Evolutionary conservation across 2,329 filamentous ascomycete species (phyloP).

Genomic region (Botryotinia convoluta): DNA sequence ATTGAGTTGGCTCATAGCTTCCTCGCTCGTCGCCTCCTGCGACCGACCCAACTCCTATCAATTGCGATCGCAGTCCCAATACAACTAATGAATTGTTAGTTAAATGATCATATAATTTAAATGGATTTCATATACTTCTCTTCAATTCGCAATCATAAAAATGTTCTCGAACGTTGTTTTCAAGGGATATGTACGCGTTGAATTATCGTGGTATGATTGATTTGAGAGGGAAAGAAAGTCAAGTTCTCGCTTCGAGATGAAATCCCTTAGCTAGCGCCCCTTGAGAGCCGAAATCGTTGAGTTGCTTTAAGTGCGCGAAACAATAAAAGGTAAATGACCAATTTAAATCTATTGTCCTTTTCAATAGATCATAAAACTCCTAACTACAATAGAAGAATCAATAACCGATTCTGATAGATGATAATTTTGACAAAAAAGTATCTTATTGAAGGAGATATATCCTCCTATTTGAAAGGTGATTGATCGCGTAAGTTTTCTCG

Average conservation of each 20-base stretch:
- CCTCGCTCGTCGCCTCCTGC: constrained; percentile 24
- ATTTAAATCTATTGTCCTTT: not conserved
- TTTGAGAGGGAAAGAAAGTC: constrained; percentile 23
- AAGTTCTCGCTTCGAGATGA: constrained; percentile 23
- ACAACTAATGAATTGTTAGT: constrained; percentile 32
- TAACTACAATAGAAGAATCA: not conserved
- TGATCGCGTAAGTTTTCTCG: constrained; percentile 17
- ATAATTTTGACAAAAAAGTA: not conserved
- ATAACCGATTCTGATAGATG: not conserved
- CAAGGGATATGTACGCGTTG: constrained; percentile 26
- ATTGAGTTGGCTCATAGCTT: constrained; percentile 24
- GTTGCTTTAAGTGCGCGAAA: constrained; percentile 7
- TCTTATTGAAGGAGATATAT: not conserved
- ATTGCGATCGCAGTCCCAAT: constrained; percentile 28
- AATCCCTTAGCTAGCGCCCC: constrained; percentile 21
- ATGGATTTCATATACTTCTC: constrained; percentile 29
- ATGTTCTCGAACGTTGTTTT: constrained; percentile 24
- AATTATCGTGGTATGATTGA: constrained; percentile 19
- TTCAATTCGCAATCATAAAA: constrained; percentile 26
- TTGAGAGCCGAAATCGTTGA: constrained; percentile 12
- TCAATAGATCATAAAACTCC: not conserved
- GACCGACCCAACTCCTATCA: constrained; percentile 27
- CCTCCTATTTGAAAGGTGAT: constrained; percentile 13
- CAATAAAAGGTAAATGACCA: constrained; percentile 4
- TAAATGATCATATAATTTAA: constrained; percentile 15